Base-by-base conservation (phyloP, 1,139 yeast genomes). In the Waltiozyma sp. region DNA sequence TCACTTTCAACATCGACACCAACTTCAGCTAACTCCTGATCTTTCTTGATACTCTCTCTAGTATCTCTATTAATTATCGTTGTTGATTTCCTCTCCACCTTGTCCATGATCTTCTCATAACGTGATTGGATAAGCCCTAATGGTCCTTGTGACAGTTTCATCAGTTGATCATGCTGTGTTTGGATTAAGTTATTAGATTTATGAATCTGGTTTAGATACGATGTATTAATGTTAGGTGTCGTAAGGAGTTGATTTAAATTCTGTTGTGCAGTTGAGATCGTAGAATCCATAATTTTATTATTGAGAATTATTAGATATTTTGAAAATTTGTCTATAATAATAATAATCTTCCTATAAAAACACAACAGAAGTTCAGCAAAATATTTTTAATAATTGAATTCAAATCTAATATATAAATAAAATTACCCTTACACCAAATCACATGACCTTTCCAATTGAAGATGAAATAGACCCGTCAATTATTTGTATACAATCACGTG, bases 41-140 rank as follows among this genome's bases (percentile, higher is more conserved):
- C 11, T 10, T 5, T 9, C 33, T 5, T 28, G n/a, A 9, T 13
- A 10, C n/a, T 6, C n/a, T 28, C 33, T 28, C 33, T 28, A 31
- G 38, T 4, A 19, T 31, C 24, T 45, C 37, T 23, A 41, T 39
- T 33, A 34, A 28, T 18, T 39, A 26, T 31, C 40, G 41, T 24
- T 36, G 31, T 24, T 38, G 38, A n/a, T 21, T 21, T 21, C 23
- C 23, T 21, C 23, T 21, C 23, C 23, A 26, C 28, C 4, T 36
- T 33, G 16, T 13, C 28, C 28, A 26, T 26, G 13, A 26, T 26
- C 10, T 26, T 26, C 13, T 6, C 28, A 26, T 26, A 26, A 4
- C 28, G 28, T 4, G 28, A 26, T 11, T 10, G 13, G 13, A 26
- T 26, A 26, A 4, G n/a, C 3, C n/a, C n/a, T 26, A 26, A 26